A percentile compares a stretch with the other conserved stretches of the same genome.
These are phyloP conservation scores for Plantago coronopus DNA, from an alignment of 305 asterid species.

Conservation along the genomic window DNA sequence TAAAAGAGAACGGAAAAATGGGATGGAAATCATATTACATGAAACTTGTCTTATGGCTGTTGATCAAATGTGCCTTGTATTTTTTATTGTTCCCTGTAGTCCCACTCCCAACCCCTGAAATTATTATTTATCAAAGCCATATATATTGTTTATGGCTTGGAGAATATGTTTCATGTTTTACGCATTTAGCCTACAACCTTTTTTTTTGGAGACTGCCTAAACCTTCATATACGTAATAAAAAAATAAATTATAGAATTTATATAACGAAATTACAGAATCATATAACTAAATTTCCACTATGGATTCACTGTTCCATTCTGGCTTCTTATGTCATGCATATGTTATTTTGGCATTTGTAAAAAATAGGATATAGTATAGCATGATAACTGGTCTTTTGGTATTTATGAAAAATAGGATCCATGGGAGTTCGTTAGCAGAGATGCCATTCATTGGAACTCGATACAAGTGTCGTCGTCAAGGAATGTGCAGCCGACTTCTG, in stretches of 20 bases:
- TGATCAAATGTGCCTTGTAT: too few species aligned
- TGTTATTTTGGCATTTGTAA: too few species aligned
- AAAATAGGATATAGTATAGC: background rate
- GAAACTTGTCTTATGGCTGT: too few species aligned
- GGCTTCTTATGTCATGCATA: too few species aligned
- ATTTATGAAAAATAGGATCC: constrained; percentile 45
- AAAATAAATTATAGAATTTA: constrained; percentile 10
- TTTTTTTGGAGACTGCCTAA: too few species aligned
- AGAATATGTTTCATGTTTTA: constrained; percentile 10
- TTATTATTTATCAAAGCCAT: too few species aligned
- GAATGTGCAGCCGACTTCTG: constrained; percentile 80
- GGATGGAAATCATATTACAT: too few species aligned
- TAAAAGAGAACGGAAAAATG: too few species aligned
- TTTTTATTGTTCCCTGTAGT: too few species aligned
- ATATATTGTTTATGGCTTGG: constrained; percentile 6
- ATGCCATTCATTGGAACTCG: constrained; percentile 96
- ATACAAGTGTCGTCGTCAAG: constrained; percentile 67
- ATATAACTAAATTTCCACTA: too few species aligned
- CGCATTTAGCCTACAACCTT: constrained; percentile 13
- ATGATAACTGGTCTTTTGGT: constrained; percentile 24
- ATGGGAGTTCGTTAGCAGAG: constrained; percentile 75
- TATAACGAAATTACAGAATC: too few species aligned
- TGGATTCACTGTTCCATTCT: too few species aligned
- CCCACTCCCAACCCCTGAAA: background rate
- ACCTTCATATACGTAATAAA: constrained; percentile 1